Conservation (phyloP, 495 filamentous ascomycete species). For the Rhizodiscina lignyota region DNA sequence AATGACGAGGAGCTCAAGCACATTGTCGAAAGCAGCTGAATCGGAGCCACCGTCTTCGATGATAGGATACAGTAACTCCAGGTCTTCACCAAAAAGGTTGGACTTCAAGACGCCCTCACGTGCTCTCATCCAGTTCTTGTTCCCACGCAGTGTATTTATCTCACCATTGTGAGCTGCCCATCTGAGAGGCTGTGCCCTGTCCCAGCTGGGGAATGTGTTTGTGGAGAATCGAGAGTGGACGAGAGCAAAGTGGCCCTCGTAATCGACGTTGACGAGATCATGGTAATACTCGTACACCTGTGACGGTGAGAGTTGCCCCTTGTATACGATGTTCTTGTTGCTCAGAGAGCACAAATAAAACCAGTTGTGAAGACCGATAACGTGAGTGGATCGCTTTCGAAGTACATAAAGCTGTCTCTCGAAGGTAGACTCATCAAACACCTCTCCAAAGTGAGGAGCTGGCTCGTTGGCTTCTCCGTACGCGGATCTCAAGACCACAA, state of each 20-base stretch:
- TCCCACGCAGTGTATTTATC: constrained; percentile 95
- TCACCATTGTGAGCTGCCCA: constrained; percentile 99
- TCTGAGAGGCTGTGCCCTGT: constrained; percentile 88
- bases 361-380: constrained; percentile 94
- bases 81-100: constrained; percentile 80
- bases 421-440: constrained; percentile 74
- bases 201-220: constrained; percentile 98
- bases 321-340: constrained; percentile 99
- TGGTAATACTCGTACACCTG: constrained; percentile 99
- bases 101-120: constrained; percentile 94
- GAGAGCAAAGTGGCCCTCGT: constrained; percentile 92
- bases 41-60: constrained; percentile 97
- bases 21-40: constrained; percentile 97
- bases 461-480: constrained; percentile 82
- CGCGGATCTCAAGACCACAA: constrained; percentile 72
- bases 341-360: constrained; percentile 97
- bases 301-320: constrained; percentile 87
- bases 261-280: constrained; percentile 92
- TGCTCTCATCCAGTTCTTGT: constrained; percentile 99
- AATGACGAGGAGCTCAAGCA: constrained; percentile 85
- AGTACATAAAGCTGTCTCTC: constrained; percentile 89
- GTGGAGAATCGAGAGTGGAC: constrained; percentile 98
- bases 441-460: constrained; percentile 55
- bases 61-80: constrained; percentile 83
- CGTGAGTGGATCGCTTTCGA: constrained; percentile 85